Base-by-base conservation (phyloP, 768 basidiomycete species). In the Cystofilobasidium bisporidii region DNA sequence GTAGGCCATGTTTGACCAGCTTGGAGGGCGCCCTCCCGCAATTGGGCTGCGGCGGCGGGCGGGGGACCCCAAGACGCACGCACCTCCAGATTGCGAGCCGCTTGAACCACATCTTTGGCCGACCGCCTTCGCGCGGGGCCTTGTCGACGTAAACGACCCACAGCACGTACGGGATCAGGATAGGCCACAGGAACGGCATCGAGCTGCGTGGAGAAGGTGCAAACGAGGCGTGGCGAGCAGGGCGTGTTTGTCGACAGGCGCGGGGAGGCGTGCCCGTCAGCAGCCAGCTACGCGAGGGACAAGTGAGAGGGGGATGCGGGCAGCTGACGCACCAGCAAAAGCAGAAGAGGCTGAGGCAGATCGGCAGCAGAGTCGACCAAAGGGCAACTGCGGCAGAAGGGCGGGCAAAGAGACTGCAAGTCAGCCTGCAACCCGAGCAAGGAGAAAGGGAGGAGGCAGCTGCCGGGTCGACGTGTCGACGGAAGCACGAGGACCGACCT, bases 151-250 rank as follows among this genome's bases (percentile, higher is more conserved):
- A 86, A 20, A 78, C 75, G 18, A 86, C 81, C 92, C 92, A 99
- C 33, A 87, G 74, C 70, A 86, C 74, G 77, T 99, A 99, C 33
- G 83, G 75, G 15, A 83, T 80, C 43, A 97, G 76, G 38, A 91
- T 74, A 0, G 91, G 89, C 96, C 96, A 99, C 47, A 92, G 78
- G 2, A 85, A 82, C 0, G 93, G 94, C 69, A 89, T 82, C 2
- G 94, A 92, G 73, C 94, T 97, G 74, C 18, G 58, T 5, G 33
- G 28, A 30, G 48, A n/a, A n/a, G n/a, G n/a, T n/a, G n/a, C n/a
- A n/a, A n/a, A n/a, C n/a, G n/a, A n/a, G n/a, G n/a, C n/a, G n/a
- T n/a, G n/a, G n/a, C n/a, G n/a, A n/a, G n/a, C n/a, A n/a, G n/a
- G n/a, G n/a, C n/a, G n/a, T n/a, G n/a, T n/a, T n/a, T n/a, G n/a